Base-by-base conservation (phyloP, 1,139 yeast species). In the Candida sojae region DNA sequence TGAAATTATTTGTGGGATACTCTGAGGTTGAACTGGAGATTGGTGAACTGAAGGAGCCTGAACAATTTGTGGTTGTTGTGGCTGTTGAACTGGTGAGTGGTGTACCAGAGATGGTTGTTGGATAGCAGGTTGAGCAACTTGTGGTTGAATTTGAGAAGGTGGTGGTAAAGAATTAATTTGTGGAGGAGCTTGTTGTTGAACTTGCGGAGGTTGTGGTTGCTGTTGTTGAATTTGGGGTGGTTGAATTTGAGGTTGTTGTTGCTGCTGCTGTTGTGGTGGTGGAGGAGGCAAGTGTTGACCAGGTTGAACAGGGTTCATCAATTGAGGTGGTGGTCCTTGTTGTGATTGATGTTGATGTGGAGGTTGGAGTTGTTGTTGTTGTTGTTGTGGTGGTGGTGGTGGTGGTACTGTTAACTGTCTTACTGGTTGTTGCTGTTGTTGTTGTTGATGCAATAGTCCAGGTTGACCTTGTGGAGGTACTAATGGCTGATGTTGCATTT, bases 351-450 rank as follows among this genome's bases (percentile, higher is more conserved):
- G 32, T 35, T 43, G 41, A 39, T 44, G 45, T 5, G 21, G 21
- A 17, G 21, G 21, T 17, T 39, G 50, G 25, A 40, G 50, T 12
- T 36, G 38, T 6, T 25, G 28, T 35, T 43, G 41, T 44, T 44
- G 45, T 8, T 30, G 42, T 21, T 40, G 50, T n/a, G 46, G 53
- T 41, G 47, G 54, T 8, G 46, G 55, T 30, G 51, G 57, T 25
- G 26, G 48, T 26, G 31, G 55, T 12, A 48, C 48, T 39, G 50
- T 50, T 23, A 54, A 57, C 13, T 55, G 56, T 12, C 53, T 53
- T 10, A 42, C 41, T 11, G 43, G 48, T 35, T 13, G 58, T 32
- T 30, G 50, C 12, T 40, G 41, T 28, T 26, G 50, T 33, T 28
- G 48, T 31, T 29, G 44, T 28, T 17, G 43, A 36, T 40, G 47